phyloP scores from a whole-genome alignment of 257 asterid species.

The Ilex asprella region DNA sequence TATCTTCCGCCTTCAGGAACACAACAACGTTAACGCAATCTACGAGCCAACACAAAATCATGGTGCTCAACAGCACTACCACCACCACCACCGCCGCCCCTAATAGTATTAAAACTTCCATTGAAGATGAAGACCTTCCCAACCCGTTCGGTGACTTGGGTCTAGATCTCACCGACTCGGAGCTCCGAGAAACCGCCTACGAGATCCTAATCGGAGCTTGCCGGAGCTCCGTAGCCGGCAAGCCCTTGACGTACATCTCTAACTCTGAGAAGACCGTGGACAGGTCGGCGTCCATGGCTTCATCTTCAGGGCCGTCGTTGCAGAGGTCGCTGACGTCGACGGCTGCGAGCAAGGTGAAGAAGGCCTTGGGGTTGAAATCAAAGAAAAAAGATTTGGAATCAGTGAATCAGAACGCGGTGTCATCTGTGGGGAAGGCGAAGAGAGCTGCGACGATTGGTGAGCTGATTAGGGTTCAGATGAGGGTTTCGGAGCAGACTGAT shows the following conservation, averaged over 20 bases:
- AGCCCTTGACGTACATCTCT: conserved; percentile 70
- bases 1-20: conserved; percentile 18
- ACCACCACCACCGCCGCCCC: neutral
- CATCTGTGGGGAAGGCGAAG: conserved; percentile 4
- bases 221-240: conserved; percentile 62
- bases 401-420: conserved; percentile 16
- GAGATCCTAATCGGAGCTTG: conserved; percentile 77
- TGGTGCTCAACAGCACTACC: neutral
- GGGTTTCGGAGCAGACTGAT: conserved; percentile 72
- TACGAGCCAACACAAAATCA: neutral
- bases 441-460: conserved; percentile 44
- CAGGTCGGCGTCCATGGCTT: conserved; percentile 24
- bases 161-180: conserved; percentile 50
- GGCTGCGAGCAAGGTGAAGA: conserved; percentile 68
- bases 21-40: conserved; percentile 8
- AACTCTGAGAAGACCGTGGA: conserved; percentile 24
- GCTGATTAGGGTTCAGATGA: conserved; percentile 83
- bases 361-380: conserved; percentile 66
- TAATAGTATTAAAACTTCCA: neutral
- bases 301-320: conserved; percentile 26
- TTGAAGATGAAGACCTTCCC: conserved; percentile 9
- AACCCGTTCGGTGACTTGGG: conserved; percentile 68
- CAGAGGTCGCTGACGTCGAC: conserved; percentile 33
- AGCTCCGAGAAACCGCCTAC: conserved; percentile 85
- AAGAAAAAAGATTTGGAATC: conserved; percentile 27